Conservation (phyloP, 768 basidiomycete species). For the Boletus sp. region DNA sequence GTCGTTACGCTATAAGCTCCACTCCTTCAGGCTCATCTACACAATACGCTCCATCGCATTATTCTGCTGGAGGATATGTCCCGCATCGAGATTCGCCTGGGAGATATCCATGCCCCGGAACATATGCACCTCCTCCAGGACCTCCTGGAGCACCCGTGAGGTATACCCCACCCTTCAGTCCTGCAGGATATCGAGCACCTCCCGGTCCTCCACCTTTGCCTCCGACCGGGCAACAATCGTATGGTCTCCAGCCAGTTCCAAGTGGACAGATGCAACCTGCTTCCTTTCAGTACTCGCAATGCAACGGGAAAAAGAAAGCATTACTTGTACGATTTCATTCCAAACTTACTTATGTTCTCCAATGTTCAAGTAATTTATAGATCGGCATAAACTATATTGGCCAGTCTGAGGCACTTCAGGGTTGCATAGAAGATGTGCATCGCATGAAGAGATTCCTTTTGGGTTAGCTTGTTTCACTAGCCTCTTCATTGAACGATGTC, state of each 20-base stretch:
- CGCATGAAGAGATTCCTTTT: conserved; percentile 80
- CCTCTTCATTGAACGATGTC: background rate
- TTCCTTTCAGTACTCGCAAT: conserved; percentile 87
- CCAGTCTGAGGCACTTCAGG: conserved; percentile 61
- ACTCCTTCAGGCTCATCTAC: conserved; percentile 9
- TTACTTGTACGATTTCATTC: conserved; percentile 59
- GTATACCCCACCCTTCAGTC: background rate
- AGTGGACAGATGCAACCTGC: conserved; percentile 51
- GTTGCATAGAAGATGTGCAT: conserved; percentile 90
- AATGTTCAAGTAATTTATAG: conserved; percentile 35
- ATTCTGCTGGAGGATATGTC: conserved; percentile 23
- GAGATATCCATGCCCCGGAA: conserved; percentile 11
- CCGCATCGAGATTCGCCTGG: conserved; percentile 9
- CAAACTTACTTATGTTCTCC: background rate
- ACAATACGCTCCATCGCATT: background rate
- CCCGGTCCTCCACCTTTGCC: conserved; percentile 48
- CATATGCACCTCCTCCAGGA: conserved; percentile 15
- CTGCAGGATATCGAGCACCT: conserved; percentile 15
- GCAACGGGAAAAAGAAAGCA: conserved; percentile 85
- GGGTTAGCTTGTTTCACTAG: conserved; percentile 40
- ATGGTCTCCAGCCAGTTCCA: conserved; percentile 56
- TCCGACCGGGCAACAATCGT: conserved; percentile 56
- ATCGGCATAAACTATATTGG: conserved; percentile 89
- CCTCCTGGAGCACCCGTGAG: conserved; percentile 10
- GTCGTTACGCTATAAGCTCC: conserved; percentile 21